Conservation (phyloP, 2,329 filamentous ascomycete genomes). For the Aspergillus thermomutatus region DNA sequence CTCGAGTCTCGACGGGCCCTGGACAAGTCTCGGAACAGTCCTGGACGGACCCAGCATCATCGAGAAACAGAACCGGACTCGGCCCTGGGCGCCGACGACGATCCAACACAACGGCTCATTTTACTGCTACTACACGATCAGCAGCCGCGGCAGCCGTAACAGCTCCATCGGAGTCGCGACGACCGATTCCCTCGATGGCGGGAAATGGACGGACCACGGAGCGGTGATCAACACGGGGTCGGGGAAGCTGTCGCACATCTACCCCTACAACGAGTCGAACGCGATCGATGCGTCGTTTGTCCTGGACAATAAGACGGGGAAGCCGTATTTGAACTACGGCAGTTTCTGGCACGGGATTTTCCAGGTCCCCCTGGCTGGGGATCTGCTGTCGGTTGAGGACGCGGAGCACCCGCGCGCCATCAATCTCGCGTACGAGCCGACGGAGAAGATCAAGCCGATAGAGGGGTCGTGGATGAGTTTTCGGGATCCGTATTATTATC, state of each 20-base stretch:
- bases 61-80: conserved; percentile 25
- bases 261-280: conserved; percentile 34
- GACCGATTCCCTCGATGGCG: conserved; percentile 19
- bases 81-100: conserved; percentile 36
- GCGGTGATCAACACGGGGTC: conserved; percentile 30
- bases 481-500: conserved; percentile 34
- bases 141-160: conserved; percentile 23
- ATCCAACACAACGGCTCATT: conserved; percentile 27
- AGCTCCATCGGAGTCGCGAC: conserved; percentile 38
- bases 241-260: conserved; percentile 22
- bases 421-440: conserved; percentile 26
- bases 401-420: conserved; percentile 19
- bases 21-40: conserved; percentile 31
- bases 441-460: conserved; percentile 18
- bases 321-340: conserved; percentile 32
- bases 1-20: conserved; percentile 28
- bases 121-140: conserved; percentile 38
- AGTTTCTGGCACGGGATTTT: conserved; percentile 37
- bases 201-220: conserved; percentile 35
- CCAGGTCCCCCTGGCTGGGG: conserved; percentile 30
- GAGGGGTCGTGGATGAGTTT: conserved; percentile 39
- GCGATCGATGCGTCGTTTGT: conserved; percentile 37
- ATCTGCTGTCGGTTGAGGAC: conserved; percentile 28
- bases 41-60: conserved; percentile 29
- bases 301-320: conserved; percentile 19